Evolutionary conservation across 176 grass and related monocot genomes (phyloP).

Genomic region (Tillandsia fasciculata): DNA sequence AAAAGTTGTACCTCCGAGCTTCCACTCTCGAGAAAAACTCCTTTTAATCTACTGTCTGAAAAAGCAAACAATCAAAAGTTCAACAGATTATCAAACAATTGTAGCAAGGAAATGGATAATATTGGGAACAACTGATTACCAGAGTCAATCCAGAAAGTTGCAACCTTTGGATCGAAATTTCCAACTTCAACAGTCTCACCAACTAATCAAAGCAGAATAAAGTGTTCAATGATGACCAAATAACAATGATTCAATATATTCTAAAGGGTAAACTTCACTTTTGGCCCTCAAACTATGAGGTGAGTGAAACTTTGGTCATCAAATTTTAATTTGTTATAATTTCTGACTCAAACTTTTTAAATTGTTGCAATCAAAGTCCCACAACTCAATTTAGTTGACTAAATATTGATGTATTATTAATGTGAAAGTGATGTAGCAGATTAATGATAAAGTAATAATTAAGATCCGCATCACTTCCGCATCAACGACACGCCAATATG

Average conservation of each 20-base stretch:
- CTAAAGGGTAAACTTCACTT: too few relatives aligned
- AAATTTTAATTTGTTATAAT: too few relatives aligned
- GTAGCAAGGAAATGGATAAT: slow-evolving; percentile 5
- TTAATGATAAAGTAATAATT: too few relatives aligned
- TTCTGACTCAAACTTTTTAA: too few relatives aligned
- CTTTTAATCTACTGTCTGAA: slow-evolving; percentile 82
- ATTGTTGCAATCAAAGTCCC: too few relatives aligned
- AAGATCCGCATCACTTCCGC: too few relatives aligned
- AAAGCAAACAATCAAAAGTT: neutral
- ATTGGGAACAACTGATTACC: slow-evolving; percentile 37
- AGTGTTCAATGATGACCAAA: neutral
- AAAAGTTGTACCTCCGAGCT: slow-evolving; percentile 52
- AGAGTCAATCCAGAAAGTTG: slow-evolving; percentile 79
- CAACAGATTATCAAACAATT: neutral
- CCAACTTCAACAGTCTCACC: slow-evolving; percentile 87
- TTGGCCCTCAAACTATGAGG: too few relatives aligned
- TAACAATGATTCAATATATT: neutral
- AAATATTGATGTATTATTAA: too few relatives aligned
- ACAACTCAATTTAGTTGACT: too few relatives aligned
- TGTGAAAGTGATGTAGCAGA: too few relatives aligned
- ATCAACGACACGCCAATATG: too few relatives aligned
- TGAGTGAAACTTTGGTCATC: too few relatives aligned
- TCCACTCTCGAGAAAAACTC: slow-evolving; percentile 97
- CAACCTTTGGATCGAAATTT: slow-evolving; percentile 78
- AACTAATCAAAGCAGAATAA: slow-evolving; percentile 41